A percentile compares a stretch with the other conserved stretches of the same genome.
Conservation (phyloP, 495 filamentous ascomycete genomes). For the Trichocladium uniseriatum region DNA sequence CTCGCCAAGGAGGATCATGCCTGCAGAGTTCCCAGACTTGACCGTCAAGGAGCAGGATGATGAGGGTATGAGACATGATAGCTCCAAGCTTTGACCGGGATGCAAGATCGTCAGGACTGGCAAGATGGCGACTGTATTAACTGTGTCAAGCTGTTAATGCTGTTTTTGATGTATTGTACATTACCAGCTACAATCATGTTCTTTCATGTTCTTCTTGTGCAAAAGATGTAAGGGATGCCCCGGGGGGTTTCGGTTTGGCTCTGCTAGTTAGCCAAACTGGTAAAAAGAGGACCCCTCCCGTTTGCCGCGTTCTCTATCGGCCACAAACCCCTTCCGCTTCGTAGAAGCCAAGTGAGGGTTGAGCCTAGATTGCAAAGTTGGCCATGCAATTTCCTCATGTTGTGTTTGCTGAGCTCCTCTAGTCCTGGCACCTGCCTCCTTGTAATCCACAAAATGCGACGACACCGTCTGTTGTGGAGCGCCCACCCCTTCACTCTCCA, state of each 20-base stretch:
- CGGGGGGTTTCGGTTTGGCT: too few species aligned
- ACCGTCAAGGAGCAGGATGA: constrained; percentile 74
- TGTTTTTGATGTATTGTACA: too few species aligned
- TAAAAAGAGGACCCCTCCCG: background rate
- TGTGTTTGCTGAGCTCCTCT: background rate
- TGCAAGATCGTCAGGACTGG: background rate
- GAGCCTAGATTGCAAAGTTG: background rate
- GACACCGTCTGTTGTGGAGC: background rate
- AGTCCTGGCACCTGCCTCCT: too few species aligned
- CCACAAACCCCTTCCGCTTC: background rate
- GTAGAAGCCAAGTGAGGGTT: background rate
- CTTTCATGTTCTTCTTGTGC: too few species aligned
- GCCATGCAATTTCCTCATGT: background rate
- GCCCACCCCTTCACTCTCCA: background rate
- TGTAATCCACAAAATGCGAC: background rate
- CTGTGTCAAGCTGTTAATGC: too few species aligned
- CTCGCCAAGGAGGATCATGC: constrained; percentile 69
- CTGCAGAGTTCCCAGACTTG: constrained; percentile 56
- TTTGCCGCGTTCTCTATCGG: background rate
- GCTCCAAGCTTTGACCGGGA: constrained; percentile 33
- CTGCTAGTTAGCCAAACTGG: too few species aligned
- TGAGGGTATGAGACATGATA: constrained; percentile 67
- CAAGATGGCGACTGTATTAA: background rate
- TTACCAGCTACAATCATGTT: too few species aligned
- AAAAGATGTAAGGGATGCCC: too few species aligned